phyloP scores from a whole-genome alignment of 2,329 filamentous ascomycete genomes.

The Exophiala sp. region DNA sequence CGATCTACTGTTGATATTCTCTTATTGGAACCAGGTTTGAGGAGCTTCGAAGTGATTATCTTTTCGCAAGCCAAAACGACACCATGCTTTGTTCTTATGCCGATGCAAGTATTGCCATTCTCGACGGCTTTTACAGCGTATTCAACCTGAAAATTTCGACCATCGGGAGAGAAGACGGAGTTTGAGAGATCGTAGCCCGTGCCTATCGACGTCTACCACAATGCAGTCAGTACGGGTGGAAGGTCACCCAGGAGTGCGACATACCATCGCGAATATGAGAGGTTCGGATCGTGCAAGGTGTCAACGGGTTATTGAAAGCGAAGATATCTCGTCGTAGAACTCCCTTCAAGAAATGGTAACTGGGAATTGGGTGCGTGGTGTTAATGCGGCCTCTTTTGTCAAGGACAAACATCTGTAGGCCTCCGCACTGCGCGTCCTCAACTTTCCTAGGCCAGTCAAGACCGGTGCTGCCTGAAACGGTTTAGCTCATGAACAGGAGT shows the following conservation, averaged over 20 bases:
- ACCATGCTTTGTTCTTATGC: conserved; percentile 95
- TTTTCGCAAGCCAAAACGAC: conserved; percentile 96
- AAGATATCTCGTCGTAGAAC: neutral
- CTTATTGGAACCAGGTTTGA: conserved; percentile 95
- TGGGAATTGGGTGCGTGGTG: too few species aligned
- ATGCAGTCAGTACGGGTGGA: conserved; percentile 1
- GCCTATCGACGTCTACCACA: conserved; percentile 87
- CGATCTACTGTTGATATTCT: conserved; percentile 92
- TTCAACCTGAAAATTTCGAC: conserved; percentile 97
- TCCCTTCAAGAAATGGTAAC: too few species aligned
- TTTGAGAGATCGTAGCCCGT: conserved; percentile 99
- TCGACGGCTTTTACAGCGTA: conserved; percentile 98
- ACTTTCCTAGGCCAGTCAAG: neutral
- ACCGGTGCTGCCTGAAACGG: neutral
- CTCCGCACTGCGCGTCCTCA: conserved; percentile 3
- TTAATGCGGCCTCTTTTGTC: neutral
- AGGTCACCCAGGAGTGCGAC: neutral
- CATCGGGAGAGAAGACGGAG: conserved; percentile 98
- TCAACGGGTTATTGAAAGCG: neutral
- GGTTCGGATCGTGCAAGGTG: neutral
- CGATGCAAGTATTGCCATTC: conserved; percentile 93
- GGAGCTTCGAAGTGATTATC: conserved; percentile 88
- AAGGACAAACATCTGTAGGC: neutral
- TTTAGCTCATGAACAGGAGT: neutral
- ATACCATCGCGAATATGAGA: conserved; percentile 11